Percentiles rank a stretch among this genome's conserved stretches.
Evolutionary conservation across 768 basidiomycete species (phyloP).

Genomic region (Suillus cothurnatus): DNA sequence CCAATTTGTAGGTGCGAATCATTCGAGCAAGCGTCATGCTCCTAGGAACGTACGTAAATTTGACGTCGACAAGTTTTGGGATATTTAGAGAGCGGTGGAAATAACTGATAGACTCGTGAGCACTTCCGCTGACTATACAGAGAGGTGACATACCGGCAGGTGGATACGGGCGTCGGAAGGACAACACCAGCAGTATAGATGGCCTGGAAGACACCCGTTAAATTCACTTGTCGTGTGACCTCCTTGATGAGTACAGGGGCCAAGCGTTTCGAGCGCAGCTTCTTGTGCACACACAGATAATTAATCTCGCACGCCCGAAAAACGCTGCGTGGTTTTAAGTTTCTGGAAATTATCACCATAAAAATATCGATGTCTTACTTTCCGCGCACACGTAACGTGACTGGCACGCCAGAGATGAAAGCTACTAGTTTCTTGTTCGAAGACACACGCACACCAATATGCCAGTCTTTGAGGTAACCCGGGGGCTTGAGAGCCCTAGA

Average conservation of each 20-base stretch:
- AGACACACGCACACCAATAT: conserved; percentile 89
- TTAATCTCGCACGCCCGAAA: conserved; percentile 90
- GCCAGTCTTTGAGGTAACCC: conserved; percentile 93
- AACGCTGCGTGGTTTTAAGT: conserved; percentile 43
- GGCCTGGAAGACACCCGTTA: conserved; percentile 92
- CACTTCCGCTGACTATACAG: not conserved
- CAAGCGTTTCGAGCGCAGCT: conserved; percentile 90
- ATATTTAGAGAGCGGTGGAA: conserved; percentile 92
- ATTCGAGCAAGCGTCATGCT: conserved; percentile 91
- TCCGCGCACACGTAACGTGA: conserved; percentile 80
- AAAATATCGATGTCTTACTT: conserved; percentile 59
- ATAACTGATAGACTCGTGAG: conserved; percentile 54
- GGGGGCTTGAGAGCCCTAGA: conserved; percentile 92
- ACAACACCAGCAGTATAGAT: conserved; percentile 96
- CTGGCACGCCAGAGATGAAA: conserved; percentile 93
- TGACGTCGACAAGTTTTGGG: conserved; percentile 86
- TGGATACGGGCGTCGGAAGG: conserved; percentile 90
- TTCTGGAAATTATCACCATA: conserved; percentile 1
- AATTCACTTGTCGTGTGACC: conserved; percentile 88
- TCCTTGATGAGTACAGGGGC: conserved; percentile 98
- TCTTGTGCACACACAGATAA: conserved; percentile 97
- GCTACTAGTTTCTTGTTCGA: conserved; percentile 93
- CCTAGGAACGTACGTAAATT: conserved; percentile 86
- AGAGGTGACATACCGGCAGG: conserved; percentile 60
- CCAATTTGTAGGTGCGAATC: conserved; percentile 73